Base-by-base conservation (phyloP, 2,329 filamentous ascomycete genomes). In the Dactylellina sp. region DNA sequence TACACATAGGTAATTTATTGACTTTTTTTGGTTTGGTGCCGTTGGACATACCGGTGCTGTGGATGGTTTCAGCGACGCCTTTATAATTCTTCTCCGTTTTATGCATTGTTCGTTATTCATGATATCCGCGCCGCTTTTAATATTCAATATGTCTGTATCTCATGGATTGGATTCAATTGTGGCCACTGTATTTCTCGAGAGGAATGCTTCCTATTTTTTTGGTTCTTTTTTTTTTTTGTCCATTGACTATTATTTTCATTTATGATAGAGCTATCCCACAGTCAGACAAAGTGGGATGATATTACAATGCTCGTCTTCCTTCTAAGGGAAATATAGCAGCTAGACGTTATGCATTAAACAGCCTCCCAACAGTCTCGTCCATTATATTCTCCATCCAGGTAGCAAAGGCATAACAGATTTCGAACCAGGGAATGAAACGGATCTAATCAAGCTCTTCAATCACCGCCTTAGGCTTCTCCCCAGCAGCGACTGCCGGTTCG, bases 371-470 rank as follows among this genome's bases (percentile, higher is more conserved):
- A 20, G 7, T 22, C 42, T 46, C 46, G 16, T 62, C 59, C 59
- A 62, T 46, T 49, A 53, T 42, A 62, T 47, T 44, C 28, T 49
- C 44, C 61, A 56, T 20, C 44, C 39, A 16, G n/a, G 20, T 20
- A 40, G 50, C 35, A 12, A n/a, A 32, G 7, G 20, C 32, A 47
- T 25, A 35, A 57, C 32, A 52, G 25, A 52, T 22, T n/a, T 20
- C 16, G 35, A 25, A 32, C 22, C 14, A 64, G 16, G 16, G 22
- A 47, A 47, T 49, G 6, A 44, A 32, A 28, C 1, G 11, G 4
- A 39, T 28, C 47, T 56, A 71, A 62, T 56, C 70, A 49, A 75
- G 61, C 20, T 60, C 72, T 44, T 61, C 37, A 14, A 46, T 76
- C 20, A 18, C 25, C 16, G 62, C 37, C 22, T 64, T 77, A 14